Evolutionary conservation across 192 early-diverging fungal genomes (phyloP).

Genomic region (Backusella liffmaniae): DNA sequence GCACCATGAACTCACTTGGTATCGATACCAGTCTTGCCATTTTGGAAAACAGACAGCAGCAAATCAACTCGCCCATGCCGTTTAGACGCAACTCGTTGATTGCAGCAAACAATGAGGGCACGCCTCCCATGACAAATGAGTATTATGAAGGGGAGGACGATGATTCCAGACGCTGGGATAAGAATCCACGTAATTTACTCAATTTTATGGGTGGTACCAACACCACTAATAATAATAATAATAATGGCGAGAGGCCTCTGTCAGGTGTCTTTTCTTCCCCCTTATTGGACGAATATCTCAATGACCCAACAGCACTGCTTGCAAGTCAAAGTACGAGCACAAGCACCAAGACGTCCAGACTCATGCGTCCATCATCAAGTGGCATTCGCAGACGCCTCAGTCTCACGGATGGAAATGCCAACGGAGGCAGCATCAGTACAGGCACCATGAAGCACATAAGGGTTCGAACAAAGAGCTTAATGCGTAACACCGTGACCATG

Average conservation of each 20-base stretch:
- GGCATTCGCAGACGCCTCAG: conserved; percentile 51
- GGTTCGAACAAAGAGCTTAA: conserved; percentile 23
- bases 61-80: conserved; percentile 20
- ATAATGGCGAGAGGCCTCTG: conserved; percentile 18
- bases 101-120: conserved; percentile 14
- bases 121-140: conserved; percentile 14
- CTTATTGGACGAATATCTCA: conserved; percentile 7
- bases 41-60: conserved; percentile 10
- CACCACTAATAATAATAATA: background rate
- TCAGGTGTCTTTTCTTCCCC: conserved; percentile 12
- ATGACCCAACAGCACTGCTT: background rate
- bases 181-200: conserved; percentile 30
- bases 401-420: conserved; percentile 18
- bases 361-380: conserved; percentile 20
- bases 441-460: conserved; percentile 8
- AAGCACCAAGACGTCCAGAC: conserved; percentile 2
- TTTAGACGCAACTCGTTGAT: conserved; percentile 29
- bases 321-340: background rate
- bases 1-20: conserved; percentile 24
- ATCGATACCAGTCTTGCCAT: conserved; percentile 20
- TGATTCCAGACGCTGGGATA: conserved; percentile 39
- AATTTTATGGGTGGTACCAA: conserved; percentile 28
- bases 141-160: conserved; percentile 56
- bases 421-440: background rate
- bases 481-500: conserved; percentile 23